Percentiles rank a stretch among this genome's conserved stretches.
Evolutionary conservation across 768 basidiomycete genomes (phyloP).

Genomic region (Auriscalpium microsporum): DNA sequence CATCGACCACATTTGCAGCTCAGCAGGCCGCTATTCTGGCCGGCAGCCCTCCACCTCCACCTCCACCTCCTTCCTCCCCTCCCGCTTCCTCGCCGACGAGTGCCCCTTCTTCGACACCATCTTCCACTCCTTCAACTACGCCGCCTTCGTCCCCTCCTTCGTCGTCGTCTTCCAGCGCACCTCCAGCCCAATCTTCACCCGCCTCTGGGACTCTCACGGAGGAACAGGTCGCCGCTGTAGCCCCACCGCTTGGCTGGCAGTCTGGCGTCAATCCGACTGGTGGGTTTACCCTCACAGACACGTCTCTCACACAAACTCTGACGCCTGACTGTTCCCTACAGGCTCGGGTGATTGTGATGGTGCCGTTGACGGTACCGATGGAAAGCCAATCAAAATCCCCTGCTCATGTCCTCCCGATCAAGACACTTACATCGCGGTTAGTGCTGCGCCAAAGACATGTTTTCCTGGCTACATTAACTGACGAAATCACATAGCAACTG

Average conservation of each 20-base stretch:
- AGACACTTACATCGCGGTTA: constrained; percentile 22
- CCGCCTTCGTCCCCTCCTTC: neutral
- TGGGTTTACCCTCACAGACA: neutral
- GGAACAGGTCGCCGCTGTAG: constrained; percentile 8
- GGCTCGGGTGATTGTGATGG: constrained; percentile 31
- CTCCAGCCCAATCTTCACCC: neutral
- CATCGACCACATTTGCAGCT: constrained; percentile 48
- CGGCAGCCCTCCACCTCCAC: neutral
- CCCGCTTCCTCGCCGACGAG: neutral
- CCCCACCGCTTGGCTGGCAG: constrained; percentile 16
- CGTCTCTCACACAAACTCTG: too few relatives aligned
- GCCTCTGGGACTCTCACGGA: neutral
- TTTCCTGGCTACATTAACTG: neutral
- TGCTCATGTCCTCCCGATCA: constrained; percentile 31
- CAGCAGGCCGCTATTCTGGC: constrained; percentile 11
- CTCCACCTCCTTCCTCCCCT: neutral
- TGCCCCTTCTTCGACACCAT: neutral
- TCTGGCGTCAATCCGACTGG: constrained; percentile 14
- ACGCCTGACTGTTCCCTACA: neutral
- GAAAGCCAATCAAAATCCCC: constrained; percentile 28
- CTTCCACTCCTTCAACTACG: neutral
- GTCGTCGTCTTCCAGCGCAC: neutral
- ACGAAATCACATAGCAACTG: constrained; percentile 16
- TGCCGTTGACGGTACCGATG: constrained; percentile 22
- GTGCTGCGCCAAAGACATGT: neutral